Percentiles rank a stretch among this genome's conserved stretches.
These are phyloP conservation scores for Xylaria flabelliformis DNA, from an alignment of 495 filamentous ascomycete genomes.

Conservation along the genomic window DNA sequence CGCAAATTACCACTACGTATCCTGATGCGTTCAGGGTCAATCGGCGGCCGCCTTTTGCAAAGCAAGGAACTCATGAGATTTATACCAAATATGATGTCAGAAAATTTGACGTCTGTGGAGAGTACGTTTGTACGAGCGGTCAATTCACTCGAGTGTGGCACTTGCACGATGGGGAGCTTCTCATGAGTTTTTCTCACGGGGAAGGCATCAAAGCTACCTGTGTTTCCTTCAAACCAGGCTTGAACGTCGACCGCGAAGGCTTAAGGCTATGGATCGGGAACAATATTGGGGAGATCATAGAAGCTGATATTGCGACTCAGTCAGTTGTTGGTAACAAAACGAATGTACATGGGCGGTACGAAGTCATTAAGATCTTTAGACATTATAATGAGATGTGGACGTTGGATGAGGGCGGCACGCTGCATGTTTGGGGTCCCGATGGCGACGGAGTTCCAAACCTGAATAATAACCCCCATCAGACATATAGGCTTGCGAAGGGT, in stretches of 20 bases:
- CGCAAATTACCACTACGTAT: conserved; percentile 55
- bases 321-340: conserved; percentile 68
- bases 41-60: conserved; percentile 77
- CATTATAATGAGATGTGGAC: conserved; percentile 93
- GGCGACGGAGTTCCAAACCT: conserved; percentile 76
- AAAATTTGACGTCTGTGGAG: conserved; percentile 84
- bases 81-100: conserved; percentile 84
- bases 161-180: conserved; percentile 75
- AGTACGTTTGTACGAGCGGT: conserved; percentile 84
- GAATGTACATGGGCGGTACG: conserved; percentile 77
- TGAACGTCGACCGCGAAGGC: conserved; percentile 78
- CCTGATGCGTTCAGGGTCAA: conserved; percentile 88
- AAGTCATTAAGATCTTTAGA: conserved; percentile 86
- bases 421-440: conserved; percentile 88
- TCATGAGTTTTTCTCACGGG: conserved; percentile 80
- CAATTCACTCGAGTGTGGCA: conserved; percentile 88
- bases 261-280: conserved; percentile 89
- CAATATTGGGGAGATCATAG: conserved; percentile 82
- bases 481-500: conserved; percentile 75
- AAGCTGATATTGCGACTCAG: conserved; percentile 78
- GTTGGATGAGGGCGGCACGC: conserved; percentile 85
- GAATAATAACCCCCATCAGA: conserved; percentile 64
- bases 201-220: conserved; percentile 81
- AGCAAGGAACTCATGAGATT: conserved; percentile 74
- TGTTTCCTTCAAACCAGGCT: conserved; percentile 82